Evolutionary conservation across 83 land plant species (phyloP).

Genomic region (Picea abies): DNA sequence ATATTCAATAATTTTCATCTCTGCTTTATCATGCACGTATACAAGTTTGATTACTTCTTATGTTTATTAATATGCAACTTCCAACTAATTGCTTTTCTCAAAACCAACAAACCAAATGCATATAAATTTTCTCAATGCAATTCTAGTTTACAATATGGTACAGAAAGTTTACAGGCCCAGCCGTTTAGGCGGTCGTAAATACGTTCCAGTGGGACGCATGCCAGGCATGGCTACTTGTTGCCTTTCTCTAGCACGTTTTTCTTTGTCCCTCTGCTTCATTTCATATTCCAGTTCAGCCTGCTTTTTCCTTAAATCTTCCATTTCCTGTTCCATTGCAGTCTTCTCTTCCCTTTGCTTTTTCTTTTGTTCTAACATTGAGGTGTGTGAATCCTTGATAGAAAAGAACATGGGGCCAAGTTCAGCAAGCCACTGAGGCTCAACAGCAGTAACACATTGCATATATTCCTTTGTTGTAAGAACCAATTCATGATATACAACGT

Average conservation of each 20-base stretch:
- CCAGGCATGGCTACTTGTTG: constrained; percentile 81
- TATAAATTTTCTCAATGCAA: background rate
- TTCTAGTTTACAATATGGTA: background rate
- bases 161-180: constrained; percentile 55
- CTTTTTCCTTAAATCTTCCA: constrained; percentile 84
- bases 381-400: constrained; percentile 92
- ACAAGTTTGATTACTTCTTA: too few relatives aligned
- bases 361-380: constrained; percentile 90
- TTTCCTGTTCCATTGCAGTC: constrained; percentile 96
- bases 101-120: background rate
- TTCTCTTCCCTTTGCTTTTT: constrained; percentile 90
- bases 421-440: constrained; percentile 94
- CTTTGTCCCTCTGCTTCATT: constrained; percentile 53
- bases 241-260: constrained; percentile 62
- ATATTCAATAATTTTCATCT: too few relatives aligned
- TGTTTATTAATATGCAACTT: too few relatives aligned
- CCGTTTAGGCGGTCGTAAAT: constrained; percentile 59
- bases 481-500: constrained; percentile 75
- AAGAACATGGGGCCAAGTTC: constrained; percentile 99
- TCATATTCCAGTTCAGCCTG: constrained; percentile 57
- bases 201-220: constrained; percentile 39
- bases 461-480: constrained; percentile 74
- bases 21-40: too few relatives aligned
- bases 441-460: constrained; percentile 83
- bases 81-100: too few relatives aligned